Percentiles rank a stretch among this genome's conserved stretches.
Evolutionary conservation across 768 basidiomycete genomes (phyloP).

Genomic region (Auricularia sp.): DNA sequence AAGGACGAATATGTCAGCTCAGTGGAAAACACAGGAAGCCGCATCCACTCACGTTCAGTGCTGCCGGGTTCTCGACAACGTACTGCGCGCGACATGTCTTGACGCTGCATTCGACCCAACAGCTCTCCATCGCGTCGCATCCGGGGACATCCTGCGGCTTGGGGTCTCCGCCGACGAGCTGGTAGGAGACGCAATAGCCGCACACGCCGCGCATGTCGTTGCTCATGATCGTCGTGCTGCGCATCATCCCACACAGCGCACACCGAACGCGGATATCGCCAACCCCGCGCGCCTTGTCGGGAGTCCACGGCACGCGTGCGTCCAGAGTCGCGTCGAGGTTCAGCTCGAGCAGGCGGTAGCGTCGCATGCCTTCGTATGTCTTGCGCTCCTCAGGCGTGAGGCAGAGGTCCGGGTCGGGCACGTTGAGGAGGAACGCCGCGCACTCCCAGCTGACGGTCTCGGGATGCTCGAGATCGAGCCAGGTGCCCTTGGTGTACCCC

Average conservation of each 20-base stretch:
- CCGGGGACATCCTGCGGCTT: neutral
- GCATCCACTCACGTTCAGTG: slow-evolving; percentile 5
- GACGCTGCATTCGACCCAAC: slow-evolving; percentile 19
- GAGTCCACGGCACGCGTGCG: slow-evolving; percentile 15
- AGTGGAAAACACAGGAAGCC: neutral
- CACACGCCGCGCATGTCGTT: slow-evolving; percentile 9
- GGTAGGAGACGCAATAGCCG: slow-evolving; percentile 12
- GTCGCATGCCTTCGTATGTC: slow-evolving; percentile 17
- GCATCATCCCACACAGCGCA: slow-evolving; percentile 14
- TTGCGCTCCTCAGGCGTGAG: slow-evolving; percentile 8
- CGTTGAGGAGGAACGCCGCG: slow-evolving; percentile 16
- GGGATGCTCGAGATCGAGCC: slow-evolving; percentile 17
- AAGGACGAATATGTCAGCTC: neutral
- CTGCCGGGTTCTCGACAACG: slow-evolving; percentile 12
- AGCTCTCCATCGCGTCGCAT: slow-evolving; percentile 12
- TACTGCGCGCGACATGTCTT: slow-evolving; percentile 18
- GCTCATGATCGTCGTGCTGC: slow-evolving; percentile 20
- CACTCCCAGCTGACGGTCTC: slow-evolving; percentile 22
- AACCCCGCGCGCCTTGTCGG: slow-evolving; percentile 17
- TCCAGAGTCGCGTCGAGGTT: slow-evolving; percentile 16
- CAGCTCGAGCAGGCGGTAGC: slow-evolving; percentile 19
- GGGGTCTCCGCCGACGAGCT: slow-evolving; percentile 5
- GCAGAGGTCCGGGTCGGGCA: slow-evolving; percentile 13
- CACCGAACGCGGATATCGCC: slow-evolving; percentile 18
- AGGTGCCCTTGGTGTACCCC: slow-evolving; percentile 14